phyloP scores from a whole-genome alignment of 345 rosid species.

The Populus pruinosa region DNA sequence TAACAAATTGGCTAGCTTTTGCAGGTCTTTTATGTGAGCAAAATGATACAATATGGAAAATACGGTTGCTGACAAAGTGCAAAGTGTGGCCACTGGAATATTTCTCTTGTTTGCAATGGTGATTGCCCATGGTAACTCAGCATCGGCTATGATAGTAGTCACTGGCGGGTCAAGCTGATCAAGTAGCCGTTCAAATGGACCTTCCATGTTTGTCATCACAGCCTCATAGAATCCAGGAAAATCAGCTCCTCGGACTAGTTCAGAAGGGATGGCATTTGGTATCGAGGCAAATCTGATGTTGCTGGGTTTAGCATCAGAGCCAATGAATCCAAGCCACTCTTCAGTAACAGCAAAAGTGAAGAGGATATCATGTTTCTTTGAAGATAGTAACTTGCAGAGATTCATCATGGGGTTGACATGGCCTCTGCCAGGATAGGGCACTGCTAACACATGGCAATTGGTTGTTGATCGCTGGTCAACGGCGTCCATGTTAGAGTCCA shows the following conservation, averaged over 20 bases:
- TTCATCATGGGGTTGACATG: constrained; percentile 72
- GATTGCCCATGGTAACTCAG: constrained; percentile 33
- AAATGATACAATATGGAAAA: constrained; percentile 38
- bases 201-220: constrained; percentile 38
- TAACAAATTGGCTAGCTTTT: constrained; percentile 11
- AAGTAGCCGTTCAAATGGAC: constrained; percentile 49
- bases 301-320: constrained; percentile 34
- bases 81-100: constrained; percentile 43
- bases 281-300: constrained; percentile 34
- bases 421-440: constrained; percentile 69
- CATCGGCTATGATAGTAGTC: constrained; percentile 33
- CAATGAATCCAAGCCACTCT: constrained; percentile 60
- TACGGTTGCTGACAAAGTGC: constrained; percentile 39
- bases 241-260: constrained; percentile 33
- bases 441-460: constrained; percentile 44
- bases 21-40: constrained; percentile 16
- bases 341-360: constrained; percentile 61
- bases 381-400: constrained; percentile 43
- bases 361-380: constrained; percentile 32
- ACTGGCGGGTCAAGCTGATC: constrained; percentile 35
- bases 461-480: not conserved
- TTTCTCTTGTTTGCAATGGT: constrained; percentile 33
- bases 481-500: constrained; percentile 11
- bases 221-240: constrained; percentile 41
- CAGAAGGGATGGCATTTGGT: constrained; percentile 54